Evolutionary conservation across 1,284 basidiomycete species (phyloP).

Genomic region (Anthracocystis setariae): DNA sequence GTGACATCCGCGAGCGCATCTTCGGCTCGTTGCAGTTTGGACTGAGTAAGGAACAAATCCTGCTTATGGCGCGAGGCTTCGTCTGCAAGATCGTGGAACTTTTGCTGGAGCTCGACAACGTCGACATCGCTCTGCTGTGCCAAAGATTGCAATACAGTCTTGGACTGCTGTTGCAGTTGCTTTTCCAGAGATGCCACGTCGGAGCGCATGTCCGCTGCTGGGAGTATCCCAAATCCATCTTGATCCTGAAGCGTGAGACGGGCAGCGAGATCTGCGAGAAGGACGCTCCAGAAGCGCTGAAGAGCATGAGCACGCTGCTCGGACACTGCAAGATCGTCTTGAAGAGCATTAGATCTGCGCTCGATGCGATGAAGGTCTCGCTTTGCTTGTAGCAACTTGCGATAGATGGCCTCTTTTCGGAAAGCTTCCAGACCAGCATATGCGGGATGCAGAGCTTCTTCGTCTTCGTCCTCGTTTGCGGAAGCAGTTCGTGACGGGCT

Average conservation of each 20-base stretch:
- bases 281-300: conserved; percentile 53
- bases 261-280: conserved; percentile 37
- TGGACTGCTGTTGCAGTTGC: conserved; percentile 37
- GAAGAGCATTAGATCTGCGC: conserved; percentile 17
- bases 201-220: conserved; percentile 16
- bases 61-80: conserved; percentile 47
- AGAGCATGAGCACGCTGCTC: conserved; percentile 43
- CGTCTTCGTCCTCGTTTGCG: conserved; percentile 38
- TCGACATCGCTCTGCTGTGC: conserved; percentile 45
- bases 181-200: conserved; percentile 24
- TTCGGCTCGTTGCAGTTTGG: conserved; percentile 43
- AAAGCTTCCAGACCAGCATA: conserved; percentile 47
- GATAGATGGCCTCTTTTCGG: conserved; percentile 64
- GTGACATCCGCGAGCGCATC: conserved; percentile 29
- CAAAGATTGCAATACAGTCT: conserved; percentile 31
- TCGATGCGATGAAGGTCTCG: conserved; percentile 50
- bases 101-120: conserved; percentile 37
- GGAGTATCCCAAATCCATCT: conserved; percentile 18
- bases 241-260: conserved; percentile 41
- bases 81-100: conserved; percentile 42
- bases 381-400: conserved; percentile 55
- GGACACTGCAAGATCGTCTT: conserved; percentile 32
- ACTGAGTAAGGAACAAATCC: conserved; percentile 46
- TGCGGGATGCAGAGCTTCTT: conserved; percentile 32
- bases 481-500: conserved; percentile 10